Base-by-base conservation (phyloP, 2,329 filamentous ascomycete species). In the Keithomyces neogunnii region DNA sequence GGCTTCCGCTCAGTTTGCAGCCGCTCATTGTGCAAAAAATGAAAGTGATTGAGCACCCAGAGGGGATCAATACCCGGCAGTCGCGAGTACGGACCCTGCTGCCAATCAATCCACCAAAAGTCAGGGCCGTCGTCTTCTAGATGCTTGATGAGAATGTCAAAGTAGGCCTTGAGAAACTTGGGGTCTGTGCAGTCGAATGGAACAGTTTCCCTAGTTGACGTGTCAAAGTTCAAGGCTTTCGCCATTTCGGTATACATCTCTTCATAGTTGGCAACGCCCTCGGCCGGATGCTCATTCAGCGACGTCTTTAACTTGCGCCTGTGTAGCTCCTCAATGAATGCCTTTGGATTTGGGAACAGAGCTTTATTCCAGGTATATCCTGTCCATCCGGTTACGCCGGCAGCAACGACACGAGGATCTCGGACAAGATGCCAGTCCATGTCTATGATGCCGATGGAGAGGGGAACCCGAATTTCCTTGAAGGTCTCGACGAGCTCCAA, bases 61-160 rank as follows among this genome's bases (percentile, higher is more conserved):
- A 85, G 66, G 0, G 82, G 82, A 60, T 85, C 82, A 3, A 85
- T 67, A 1, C 80, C 80, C 0, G 73, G 74, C 5, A 83, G 70
- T 35, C 72, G 70, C 1, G 79, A 80, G 51, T 72, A 67, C 2
- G 69, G 65, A 1, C 82, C 82, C 61, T 85, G 82, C 62, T 85
- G 82, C 81, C 81, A 85, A 60, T 85, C 82, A 31, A 84, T 72
- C 82, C 82, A 85, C 79, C 80, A 84, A 51, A 85, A 83, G 58
- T 85, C 81, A 28, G 75, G 71, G 1, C 77, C 81, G 7, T 78
- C 67, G 1, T 74, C 67, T 54, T 85, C 81, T 31, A 84, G 67
- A 11, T 70, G 66, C 10, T 74, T 70, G 52, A 83, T 78, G 4
- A 85, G 68, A 2, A 82, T 72, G 47, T 76, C 71, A 44, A 84